Evolutionary conservation across 768 basidiomycete genomes (phyloP).

Genomic region (Mycena floridula): DNA sequence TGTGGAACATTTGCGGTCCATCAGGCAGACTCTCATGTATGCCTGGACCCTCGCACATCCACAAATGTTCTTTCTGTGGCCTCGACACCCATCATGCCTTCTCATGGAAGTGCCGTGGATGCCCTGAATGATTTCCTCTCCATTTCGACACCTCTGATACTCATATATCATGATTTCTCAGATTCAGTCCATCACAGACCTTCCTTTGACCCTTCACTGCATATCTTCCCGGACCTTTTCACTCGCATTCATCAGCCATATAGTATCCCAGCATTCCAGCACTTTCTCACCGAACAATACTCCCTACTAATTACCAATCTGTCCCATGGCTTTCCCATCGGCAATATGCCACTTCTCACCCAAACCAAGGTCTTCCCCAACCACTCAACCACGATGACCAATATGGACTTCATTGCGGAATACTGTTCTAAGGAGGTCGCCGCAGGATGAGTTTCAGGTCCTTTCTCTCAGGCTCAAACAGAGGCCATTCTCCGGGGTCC

Average conservation of each 20-base stretch:
- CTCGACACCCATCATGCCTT: too few species aligned
- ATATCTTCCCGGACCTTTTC: too few species aligned
- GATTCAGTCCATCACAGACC: too few species aligned
- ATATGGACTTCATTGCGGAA: constrained; percentile 4
- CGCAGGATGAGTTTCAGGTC: constrained; percentile 13
- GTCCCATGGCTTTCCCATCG: constrained; percentile 18
- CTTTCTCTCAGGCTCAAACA: constrained; percentile 12
- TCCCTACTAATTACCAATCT: constrained; percentile 15
- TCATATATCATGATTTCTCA: too few species aligned
- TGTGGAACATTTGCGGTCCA: too few species aligned
- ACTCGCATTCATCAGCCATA: neutral
- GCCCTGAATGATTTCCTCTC: too few species aligned
- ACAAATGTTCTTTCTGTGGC: too few species aligned
- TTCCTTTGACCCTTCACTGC: too few species aligned
- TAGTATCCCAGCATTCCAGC: neutral
- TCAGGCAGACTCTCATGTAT: too few species aligned
- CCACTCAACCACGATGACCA: constrained; percentile 9
- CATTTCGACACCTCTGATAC: too few species aligned
- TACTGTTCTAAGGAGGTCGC: constrained; percentile 14
- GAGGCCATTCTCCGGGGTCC: constrained; percentile 20
- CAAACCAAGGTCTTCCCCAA: constrained; percentile 17
- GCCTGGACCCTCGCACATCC: too few species aligned
- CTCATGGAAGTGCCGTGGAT: too few species aligned
- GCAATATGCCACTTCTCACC: constrained; percentile 12
- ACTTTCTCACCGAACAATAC: constrained; percentile 3